phyloP scores from a whole-genome alignment of 768 basidiomycete species.

The Calvatia gigantea region DNA sequence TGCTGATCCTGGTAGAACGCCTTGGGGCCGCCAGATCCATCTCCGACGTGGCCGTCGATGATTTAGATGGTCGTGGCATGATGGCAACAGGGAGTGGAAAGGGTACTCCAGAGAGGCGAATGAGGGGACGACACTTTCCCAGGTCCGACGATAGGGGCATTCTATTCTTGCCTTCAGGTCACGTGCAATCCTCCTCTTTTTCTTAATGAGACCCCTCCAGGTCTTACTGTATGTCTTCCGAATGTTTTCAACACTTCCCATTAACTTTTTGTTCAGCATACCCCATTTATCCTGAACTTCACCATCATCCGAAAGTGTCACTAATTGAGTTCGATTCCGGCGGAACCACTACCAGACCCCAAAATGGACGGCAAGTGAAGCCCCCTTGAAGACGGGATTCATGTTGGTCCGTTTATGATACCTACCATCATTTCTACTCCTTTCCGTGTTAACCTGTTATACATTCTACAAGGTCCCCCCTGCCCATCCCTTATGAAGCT shows the following conservation, averaged over 20 bases:
- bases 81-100: slow-evolving; percentile 1
- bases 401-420: neutral
- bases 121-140: slow-evolving; percentile 3
- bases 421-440: neutral
- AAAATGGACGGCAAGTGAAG: slow-evolving; percentile 1
- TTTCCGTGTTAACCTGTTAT: neutral
- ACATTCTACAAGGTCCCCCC: neutral
- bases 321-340: neutral
- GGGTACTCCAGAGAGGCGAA: neutral
- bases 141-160: slow-evolving; percentile 11
- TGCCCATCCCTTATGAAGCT: neutral
- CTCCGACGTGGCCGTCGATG: neutral
- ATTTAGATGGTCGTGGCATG: slow-evolving; percentile 10
- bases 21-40: neutral
- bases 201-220: neutral
- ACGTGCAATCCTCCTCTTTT: neutral
- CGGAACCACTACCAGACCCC: neutral
- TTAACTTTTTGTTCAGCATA: neutral
- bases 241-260: neutral
- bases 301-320: neutral
- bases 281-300: neutral
- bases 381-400: neutral
- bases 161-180: neutral
- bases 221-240: neutral
- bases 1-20: slow-evolving; percentile 10